Base-by-base conservation (phyloP, 192 early-diverging fungal species). In the Backusella tuberculispora region DNA sequence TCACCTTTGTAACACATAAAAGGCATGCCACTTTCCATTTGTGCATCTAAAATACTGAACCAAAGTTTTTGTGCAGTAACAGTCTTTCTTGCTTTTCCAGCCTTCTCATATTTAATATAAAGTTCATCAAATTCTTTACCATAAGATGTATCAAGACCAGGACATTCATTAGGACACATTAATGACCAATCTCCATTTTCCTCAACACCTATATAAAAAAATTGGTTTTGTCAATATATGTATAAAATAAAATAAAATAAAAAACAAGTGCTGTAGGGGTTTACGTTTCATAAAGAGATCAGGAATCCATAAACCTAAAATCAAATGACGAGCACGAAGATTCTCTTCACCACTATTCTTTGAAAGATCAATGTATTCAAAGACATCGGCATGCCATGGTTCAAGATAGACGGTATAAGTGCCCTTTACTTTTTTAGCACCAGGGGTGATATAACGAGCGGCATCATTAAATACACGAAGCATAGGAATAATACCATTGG, bases 331-430 rank as follows among this genome's bases (percentile, higher is more conserved):
- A 7, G 97, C 97, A 67, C 97, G 92, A 71, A 89, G 83, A 83
- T 99, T 96, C 76, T 99, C 97, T 80, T 97, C 96, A 72, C 97
- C 97, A 73, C 92, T 94, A 86, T 97, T 97, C 88, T 95, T 97
- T 77, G 92, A 90, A 77, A 99, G 81, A 65, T 96, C 95, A 47
- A 99, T 85, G 81, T 97, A 99, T 72, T 92, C 92, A 82, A 97
- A 99, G 10, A 99, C 88, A 82, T 99, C 97, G 4, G 94, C 87
- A 76, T 99, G 97, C 97, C 97, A 99, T 7, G 97, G 97, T 85
- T 99, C 97, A 56, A 97, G 83, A 81, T 99, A 98, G 80, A 98
- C 93, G 69, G 96, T 95, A 86, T 97, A 98, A 15, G 93, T 94
- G 34, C 97, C 96, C 13, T 95, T 95, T 9, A 96, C 87, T 85